A percentile compares a stretch with the other conserved stretches of the same genome.
These are phyloP conservation scores for Phytophthora fragariae DNA, from an alignment of 352 stramenopile species.

Conservation along the genomic window DNA sequence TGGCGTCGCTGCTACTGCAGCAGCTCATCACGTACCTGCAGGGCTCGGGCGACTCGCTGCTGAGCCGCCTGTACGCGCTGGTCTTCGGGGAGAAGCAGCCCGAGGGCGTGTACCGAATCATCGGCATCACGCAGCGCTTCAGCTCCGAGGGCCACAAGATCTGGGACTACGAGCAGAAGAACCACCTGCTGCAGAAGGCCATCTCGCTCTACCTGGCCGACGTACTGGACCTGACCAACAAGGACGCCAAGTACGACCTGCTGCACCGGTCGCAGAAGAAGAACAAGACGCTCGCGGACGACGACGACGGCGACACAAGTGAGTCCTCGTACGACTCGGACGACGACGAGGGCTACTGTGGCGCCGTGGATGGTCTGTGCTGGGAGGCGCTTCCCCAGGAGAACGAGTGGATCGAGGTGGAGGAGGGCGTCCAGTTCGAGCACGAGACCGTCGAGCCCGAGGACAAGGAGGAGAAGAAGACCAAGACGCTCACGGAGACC, in stretches of 20 bases:
- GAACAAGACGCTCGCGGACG: conserved; percentile 36
- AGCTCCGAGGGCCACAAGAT: conserved; percentile 42
- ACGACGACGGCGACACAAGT: conserved; percentile 34
- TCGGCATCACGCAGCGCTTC: conserved; percentile 54
- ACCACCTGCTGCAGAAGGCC: conserved; percentile 63
- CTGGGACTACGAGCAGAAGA: conserved; percentile 53
- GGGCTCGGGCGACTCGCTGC: conserved; percentile 29
- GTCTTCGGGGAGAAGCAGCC: conserved; percentile 21
- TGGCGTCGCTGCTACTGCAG: conserved; percentile 47
- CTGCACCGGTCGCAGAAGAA: conserved; percentile 41
- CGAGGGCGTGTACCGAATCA: conserved; percentile 38
- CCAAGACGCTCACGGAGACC: conserved; percentile 1
- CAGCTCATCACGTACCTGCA: conserved; percentile 38
- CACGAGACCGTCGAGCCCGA: conserved; percentile 47
- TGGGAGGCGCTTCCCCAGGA: conserved; percentile 45
- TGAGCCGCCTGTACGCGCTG: conserved; percentile 18
- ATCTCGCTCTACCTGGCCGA: conserved; percentile 57
- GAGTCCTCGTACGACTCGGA: conserved; percentile 32
- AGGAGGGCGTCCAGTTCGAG: conserved; percentile 47
- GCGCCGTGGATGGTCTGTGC: conserved; percentile 45
- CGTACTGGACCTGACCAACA: conserved; percentile 47
- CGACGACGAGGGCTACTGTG: conserved; percentile 36
- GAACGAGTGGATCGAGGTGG: conserved; percentile 60
- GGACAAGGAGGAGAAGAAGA: conserved; percentile 26
- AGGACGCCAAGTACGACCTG: conserved; percentile 57